These are phyloP conservation scores for Xylaria longipes DNA, from an alignment of 495 filamentous ascomycete genomes.

Conservation along the genomic window DNA sequence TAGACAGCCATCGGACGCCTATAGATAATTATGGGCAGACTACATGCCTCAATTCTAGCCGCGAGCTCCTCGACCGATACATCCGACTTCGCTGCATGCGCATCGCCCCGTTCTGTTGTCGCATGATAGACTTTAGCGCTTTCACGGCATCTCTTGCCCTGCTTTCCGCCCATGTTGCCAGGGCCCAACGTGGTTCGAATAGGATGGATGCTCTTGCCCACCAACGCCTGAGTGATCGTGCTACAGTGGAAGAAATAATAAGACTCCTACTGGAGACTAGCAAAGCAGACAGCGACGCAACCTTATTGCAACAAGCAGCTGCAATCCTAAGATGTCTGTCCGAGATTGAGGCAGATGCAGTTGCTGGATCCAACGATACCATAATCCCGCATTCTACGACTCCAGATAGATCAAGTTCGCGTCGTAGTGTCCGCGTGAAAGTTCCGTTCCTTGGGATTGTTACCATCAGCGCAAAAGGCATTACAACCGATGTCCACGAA, in stretches of 20 bases:
- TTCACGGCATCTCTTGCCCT: conserved; percentile 8
- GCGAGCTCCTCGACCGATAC: not conserved
- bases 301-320: not conserved
- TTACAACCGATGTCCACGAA: not conserved
- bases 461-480: not conserved
- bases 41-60: conserved; percentile 9
- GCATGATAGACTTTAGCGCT: conserved; percentile 8
- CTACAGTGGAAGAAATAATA: not conserved
- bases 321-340: not conserved
- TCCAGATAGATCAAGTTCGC: not conserved
- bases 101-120: not conserved
- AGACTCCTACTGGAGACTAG: not conserved
- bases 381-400: not conserved
- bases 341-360: not conserved
- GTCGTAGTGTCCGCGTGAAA: not conserved
- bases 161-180: not conserved
- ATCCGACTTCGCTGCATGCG: conserved; percentile 1
- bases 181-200: not conserved
- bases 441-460: not conserved
- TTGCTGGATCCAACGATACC: not conserved
- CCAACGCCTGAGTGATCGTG: conserved; percentile 1
- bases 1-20: not conserved
- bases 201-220: not conserved
- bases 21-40: not conserved
- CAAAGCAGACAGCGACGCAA: conserved; percentile 3